Evolutionary conservation across 1,284 basidiomycete species (phyloP).

Genomic region (Ceratobasidium sp.): DNA sequence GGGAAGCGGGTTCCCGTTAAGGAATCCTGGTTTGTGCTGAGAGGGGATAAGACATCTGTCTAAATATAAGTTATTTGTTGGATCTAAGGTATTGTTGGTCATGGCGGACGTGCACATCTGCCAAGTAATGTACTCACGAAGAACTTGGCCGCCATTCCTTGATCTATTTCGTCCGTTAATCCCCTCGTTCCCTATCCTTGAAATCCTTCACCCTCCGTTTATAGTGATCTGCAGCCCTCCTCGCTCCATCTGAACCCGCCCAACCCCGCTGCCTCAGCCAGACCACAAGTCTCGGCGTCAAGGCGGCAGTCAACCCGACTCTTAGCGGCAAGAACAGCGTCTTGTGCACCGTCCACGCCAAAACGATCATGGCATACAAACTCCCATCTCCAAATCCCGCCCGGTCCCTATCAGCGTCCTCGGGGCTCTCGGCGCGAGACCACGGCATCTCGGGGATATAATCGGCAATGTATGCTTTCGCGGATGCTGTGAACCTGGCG

Average conservation of each 20-base stretch:
- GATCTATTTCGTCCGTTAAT: neutral
- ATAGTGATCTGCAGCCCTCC: constrained; percentile 68
- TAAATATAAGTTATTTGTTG: constrained; percentile 22
- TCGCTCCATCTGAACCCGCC: constrained; percentile 76
- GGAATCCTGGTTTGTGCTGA: neutral
- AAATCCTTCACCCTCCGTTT: constrained; percentile 33
- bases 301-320: constrained; percentile 87
- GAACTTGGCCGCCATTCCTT: neutral
- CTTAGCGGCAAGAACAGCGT: constrained; percentile 91
- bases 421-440: constrained; percentile 25
- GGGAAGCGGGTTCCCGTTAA: neutral
- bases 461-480: constrained; percentile 62
- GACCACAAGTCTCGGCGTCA: constrained; percentile 86
- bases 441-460: constrained; percentile 53
- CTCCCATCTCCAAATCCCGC: constrained; percentile 66
- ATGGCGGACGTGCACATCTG: neutral
- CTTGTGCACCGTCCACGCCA: constrained; percentile 98
- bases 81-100: neutral
- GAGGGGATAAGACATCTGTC: neutral
- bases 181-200: constrained; percentile 36
- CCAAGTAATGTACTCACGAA: neutral
- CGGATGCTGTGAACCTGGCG: constrained; percentile 70
- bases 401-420: constrained; percentile 33
- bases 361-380: constrained; percentile 89
- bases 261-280: constrained; percentile 83